Conservation (phyloP, 257 asterid genomes). For the Nemophila menziesii region DNA sequence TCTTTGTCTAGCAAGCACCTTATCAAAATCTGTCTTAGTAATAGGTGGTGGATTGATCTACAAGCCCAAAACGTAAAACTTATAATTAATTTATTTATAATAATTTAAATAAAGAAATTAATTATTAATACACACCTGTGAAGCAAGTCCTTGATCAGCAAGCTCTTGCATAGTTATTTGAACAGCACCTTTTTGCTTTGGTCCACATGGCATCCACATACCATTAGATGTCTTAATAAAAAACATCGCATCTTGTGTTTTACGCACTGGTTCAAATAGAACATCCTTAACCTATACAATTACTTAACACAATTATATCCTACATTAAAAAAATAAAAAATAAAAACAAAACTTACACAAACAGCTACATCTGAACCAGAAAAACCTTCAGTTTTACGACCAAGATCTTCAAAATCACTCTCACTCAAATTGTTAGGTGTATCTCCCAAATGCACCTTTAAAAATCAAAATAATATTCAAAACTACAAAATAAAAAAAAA, state of each 20-base stretch:
- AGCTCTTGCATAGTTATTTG: constrained; percentile 86
- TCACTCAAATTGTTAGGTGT: constrained; percentile 44
- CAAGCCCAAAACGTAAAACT: constrained; percentile 5
- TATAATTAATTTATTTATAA: not conserved
- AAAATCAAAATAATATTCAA: not conserved
- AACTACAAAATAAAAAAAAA: not conserved
- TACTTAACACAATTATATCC: not conserved
- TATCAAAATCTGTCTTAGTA: constrained; percentile 71
- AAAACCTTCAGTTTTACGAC: constrained; percentile 36
- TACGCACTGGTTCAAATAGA: constrained; percentile 89
- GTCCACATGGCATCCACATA: constrained; percentile 83
- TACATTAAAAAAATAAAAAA: not conserved
- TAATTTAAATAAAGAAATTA: not conserved
- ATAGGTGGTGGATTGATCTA: constrained; percentile 93
- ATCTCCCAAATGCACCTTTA: constrained; percentile 44
- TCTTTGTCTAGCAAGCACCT: constrained; percentile 78
- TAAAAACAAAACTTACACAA: constrained; percentile 25
- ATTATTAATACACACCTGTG: constrained; percentile 43
- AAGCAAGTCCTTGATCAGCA: constrained; percentile 71
- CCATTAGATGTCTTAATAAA: constrained; percentile 50
- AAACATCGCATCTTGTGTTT: constrained; percentile 93
- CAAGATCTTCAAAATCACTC: constrained; percentile 37
- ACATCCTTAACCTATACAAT: constrained; percentile 78
- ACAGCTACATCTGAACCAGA: constrained; percentile 49
- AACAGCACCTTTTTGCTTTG: constrained; percentile 71